Evolutionary conservation across 306 rosid genomes (phyloP).

Genomic region (Morella rubra): DNA sequence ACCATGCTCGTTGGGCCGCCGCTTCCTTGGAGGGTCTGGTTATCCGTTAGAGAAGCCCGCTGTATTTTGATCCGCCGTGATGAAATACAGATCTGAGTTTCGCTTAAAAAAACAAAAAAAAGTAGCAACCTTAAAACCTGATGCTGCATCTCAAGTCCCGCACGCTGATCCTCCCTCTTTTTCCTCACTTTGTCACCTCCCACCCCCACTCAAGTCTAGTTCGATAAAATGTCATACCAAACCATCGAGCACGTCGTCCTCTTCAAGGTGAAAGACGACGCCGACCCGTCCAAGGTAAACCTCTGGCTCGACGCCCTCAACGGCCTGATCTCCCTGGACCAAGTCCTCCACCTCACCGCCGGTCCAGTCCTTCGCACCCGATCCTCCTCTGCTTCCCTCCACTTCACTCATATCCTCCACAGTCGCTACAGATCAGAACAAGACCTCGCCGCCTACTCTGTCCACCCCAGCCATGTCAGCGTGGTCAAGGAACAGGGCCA

Average conservation of each 20-base stretch:
- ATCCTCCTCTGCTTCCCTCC: slow-evolving; percentile 43
- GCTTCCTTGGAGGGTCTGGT: too few species aligned
- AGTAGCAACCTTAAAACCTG: background rate
- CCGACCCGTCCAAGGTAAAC: slow-evolving; percentile 60
- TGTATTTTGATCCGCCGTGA: too few species aligned
- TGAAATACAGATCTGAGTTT: too few species aligned
- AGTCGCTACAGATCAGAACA: slow-evolving; percentile 73
- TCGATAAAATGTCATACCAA: slow-evolving; percentile 36
- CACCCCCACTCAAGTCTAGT: slow-evolving; percentile 10
- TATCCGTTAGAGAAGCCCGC: too few species aligned
- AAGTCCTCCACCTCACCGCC: slow-evolving; percentile 62
- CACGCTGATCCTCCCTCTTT: background rate
- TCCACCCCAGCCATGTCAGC: slow-evolving; percentile 61
- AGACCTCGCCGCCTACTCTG: slow-evolving; percentile 56
- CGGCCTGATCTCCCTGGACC: slow-evolving; percentile 56
- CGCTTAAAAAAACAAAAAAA: too few species aligned
- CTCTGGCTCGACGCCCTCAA: slow-evolving; percentile 56
- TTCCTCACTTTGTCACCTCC: slow-evolving; percentile 21
- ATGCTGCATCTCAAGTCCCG: background rate
- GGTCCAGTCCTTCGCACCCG: slow-evolving; percentile 63
- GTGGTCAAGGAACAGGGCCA: slow-evolving; percentile 63
- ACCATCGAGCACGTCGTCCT: slow-evolving; percentile 78
- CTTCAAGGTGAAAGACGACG: slow-evolving; percentile 72
- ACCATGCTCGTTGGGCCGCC: too few species aligned
- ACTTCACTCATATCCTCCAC: slow-evolving; percentile 89